These are phyloP conservation scores for Acanthamoeba royreba DNA, from an alignment of 208 protist species.

Conservation along the genomic window DNA sequence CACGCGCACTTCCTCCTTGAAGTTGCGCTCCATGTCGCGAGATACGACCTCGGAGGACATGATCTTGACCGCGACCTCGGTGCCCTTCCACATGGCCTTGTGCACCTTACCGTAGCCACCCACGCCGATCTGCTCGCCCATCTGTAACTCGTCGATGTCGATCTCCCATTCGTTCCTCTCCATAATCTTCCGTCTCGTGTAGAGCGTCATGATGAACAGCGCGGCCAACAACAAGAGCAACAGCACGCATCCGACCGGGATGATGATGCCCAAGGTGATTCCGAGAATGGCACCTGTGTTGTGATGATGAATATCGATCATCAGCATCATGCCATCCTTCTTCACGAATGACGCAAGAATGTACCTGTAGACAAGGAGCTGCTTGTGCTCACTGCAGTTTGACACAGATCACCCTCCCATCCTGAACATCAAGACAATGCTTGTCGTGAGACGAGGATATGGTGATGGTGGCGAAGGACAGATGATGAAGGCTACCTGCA, in stretches of 20 bases:
- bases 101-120: not conserved
- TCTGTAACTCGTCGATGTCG: not conserved
- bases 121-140: not conserved
- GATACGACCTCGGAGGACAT: not conserved
- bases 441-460: not conserved
- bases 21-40: constrained; percentile 53
- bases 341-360: not conserved
- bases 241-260: not conserved
- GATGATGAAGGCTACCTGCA: not conserved
- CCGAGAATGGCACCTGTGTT: not conserved
- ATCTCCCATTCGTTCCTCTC: constrained; percentile 8
- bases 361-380: not conserved
- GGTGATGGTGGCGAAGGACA: not conserved
- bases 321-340: not conserved
- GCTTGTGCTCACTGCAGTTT: not conserved
- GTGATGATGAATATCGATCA: not conserved
- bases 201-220: not conserved
- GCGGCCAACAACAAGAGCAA: not conserved
- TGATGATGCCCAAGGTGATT: not conserved
- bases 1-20: constrained; percentile 69
- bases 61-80: constrained; percentile 45
- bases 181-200: not conserved
- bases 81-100: constrained; percentile 1
- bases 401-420: not conserved
- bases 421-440: not conserved